Evolutionary conservation across 257 asterid genomes (phyloP), one percentile per base, ranked within the genome.

Genomic region (Ehretia macrophylla): DNA sequence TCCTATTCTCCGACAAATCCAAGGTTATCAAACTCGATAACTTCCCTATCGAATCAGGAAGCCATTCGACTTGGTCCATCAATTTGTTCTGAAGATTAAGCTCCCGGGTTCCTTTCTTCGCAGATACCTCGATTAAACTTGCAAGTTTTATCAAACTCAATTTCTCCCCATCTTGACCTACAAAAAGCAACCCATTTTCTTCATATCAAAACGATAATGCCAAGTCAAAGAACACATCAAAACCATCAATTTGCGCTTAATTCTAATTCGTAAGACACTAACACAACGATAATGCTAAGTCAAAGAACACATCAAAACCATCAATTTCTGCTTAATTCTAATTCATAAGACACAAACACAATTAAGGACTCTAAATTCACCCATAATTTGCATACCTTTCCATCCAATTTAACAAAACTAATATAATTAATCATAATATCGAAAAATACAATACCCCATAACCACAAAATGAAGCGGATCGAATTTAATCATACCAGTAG

Each of bases 11-110:
- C 0, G 98, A 88, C 49, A 91, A 67, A 79, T 91, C 80, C 79
- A 91, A 72, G 1, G 81, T 68, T 61, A 72, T 72, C 82, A 87
- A 76, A 66, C 79, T 72, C 10, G 91, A 73, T 17, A 91, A 83
- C 75, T 91, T 91, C 72, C 98, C 89, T 47, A 91, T 69, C 8
- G 96, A 87, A 83, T 91, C 98, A 14, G 98, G 98, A 71, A 91
- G 84, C 98, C 98, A 91, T 38, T 87, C 96, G 11, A 87, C 68
- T 55, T 87, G 98, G 19, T 91, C 98, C 9, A 80, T 66, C 73
- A 91, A 75, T 63, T 71, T 87, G 21, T 75, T 85, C 52, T 58
- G 73, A 32, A 91, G 89, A 46, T 48, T 73, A 22, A 91, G 82
- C 58, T 87, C 84, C 56, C 53, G 63, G 40, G 78, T 85, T 64